Conservation (phyloP, 2,329 filamentous ascomycete species). For the Diaporthe sp. region DNA sequence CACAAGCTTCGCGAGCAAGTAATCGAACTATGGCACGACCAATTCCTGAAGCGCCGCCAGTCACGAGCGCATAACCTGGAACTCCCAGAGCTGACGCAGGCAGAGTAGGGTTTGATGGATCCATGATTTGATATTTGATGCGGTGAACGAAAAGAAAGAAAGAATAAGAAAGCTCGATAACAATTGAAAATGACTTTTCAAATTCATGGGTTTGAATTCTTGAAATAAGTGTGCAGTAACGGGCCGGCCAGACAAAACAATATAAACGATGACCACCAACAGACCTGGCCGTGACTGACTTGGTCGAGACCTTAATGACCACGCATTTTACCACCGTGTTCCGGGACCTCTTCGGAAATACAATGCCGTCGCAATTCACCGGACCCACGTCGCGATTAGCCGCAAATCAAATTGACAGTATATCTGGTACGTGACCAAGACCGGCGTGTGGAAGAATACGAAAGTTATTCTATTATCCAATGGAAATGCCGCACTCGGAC, state of each 20-base stretch:
- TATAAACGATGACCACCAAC: not conserved
- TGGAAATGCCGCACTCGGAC: no score
- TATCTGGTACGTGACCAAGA: not conserved
- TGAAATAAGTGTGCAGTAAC: no score
- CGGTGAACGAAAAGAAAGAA: not conserved
- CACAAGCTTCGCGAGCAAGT: not conserved
- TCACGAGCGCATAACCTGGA: constrained; percentile 1
- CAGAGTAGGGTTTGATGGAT: not conserved
- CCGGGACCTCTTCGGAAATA: not conserved
- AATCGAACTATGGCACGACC: not conserved
- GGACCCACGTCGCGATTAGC: no score
- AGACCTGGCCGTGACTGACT: not conserved
- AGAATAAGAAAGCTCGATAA: fast-evolving
- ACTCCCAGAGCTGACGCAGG: not conserved
- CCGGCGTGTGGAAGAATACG: not conserved
- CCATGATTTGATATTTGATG: not conserved
- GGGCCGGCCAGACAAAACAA: no score
- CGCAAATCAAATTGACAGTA: no score
- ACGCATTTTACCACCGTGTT: not conserved
- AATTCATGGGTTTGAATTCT: not conserved
- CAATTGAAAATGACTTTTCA: fast-evolving
- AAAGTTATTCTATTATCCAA: no score
- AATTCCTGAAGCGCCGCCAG: not conserved
- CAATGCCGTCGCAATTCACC: not conserved
- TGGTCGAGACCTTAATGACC: no score